phyloP scores from a whole-genome alignment of 805 yeast genomes.

The Saturnispora dispora region DNA sequence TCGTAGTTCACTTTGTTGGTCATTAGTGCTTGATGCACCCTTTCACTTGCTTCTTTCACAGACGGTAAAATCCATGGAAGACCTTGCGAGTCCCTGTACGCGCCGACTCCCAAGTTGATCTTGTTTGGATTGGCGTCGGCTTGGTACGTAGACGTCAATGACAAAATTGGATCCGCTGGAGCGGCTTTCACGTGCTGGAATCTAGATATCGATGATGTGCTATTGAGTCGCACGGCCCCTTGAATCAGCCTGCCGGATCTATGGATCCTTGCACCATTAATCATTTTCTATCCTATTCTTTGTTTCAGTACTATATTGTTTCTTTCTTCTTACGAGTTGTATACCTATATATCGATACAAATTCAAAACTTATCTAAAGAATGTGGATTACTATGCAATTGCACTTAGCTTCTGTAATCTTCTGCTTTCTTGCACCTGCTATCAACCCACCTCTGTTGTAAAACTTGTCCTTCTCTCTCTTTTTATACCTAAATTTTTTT shows the following conservation, averaged over 20 bases:
- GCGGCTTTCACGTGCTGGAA: constrained; percentile 27
- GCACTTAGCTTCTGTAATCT: background rate
- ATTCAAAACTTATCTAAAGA: background rate
- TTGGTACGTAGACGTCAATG: constrained; percentile 67
- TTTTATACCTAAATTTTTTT: background rate
- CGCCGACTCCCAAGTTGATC: constrained; percentile 70
- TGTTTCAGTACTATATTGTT: background rate
- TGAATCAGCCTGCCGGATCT: background rate
- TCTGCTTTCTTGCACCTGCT: background rate
- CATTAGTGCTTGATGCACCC: constrained; percentile 6
- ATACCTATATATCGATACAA: background rate
- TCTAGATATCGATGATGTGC: background rate
- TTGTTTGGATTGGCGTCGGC: constrained; percentile 52
- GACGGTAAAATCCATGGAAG: constrained; percentile 83
- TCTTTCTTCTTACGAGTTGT: background rate
- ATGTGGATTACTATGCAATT: background rate
- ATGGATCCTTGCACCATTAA: background rate
- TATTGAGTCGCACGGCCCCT: background rate
- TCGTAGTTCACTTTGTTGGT: constrained; percentile 59
- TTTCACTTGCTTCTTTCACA: constrained; percentile 44
- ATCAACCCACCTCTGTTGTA: background rate
- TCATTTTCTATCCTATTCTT: background rate
- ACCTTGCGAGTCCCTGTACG: constrained; percentile 86
- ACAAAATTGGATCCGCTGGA: constrained; percentile 82
- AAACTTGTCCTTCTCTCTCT: background rate